Evolutionary conservation across 352 stramenopile species (phyloP), one percentile per base, ranked within the genome.

Genomic region (Globisporangium cederbergense): DNA sequence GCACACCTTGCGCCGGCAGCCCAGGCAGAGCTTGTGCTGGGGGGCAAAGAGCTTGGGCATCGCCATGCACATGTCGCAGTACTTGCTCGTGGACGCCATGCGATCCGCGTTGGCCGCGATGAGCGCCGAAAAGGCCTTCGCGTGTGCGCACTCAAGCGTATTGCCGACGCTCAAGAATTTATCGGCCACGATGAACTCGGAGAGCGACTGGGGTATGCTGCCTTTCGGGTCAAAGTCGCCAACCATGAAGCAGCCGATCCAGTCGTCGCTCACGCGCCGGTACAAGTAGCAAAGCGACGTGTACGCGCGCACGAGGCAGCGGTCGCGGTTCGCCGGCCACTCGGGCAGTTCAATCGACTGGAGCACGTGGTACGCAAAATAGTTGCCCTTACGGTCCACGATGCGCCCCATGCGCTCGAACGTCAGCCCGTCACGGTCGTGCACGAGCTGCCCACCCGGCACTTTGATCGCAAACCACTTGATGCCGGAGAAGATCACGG

Each of bases 381-480:
- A 79, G 20, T 77, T 73, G 13, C 76, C 75, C 30, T 70, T 65
- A 52, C 65, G 69, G 59, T 90, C 77, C 18, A 90, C 77, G 52
- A 89, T 86, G 45, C 77, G 78, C 2, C 81, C 81, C 57, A 88
- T 82, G 20, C 79, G 78, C 49, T 87, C 76, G 68, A 83, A 90
- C 16, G 71, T 70, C 10, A 88, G 71, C 51, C 74, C 50, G 47
- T 90, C 81, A 8, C 81, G 78, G 68, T 88, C 78, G 47, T 81
- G 72, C 25, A 85, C 81, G 3, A 90, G 45, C 30, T 78, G 42
- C 3, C 61, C 61, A 10, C 59, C 62, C 1, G 79, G 70, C 8
- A 67, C 76, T 66, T 87, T 81, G 55, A 88, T 58, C 2, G 77
- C 81, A 32, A 84, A 76, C 81, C 81, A 88, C 71, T 87, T 84